Evolutionary conservation across 2,329 filamentous ascomycete genomes (phyloP), one percentile per base, ranked within the genome.

Genomic region (Penicillium sp.): DNA sequence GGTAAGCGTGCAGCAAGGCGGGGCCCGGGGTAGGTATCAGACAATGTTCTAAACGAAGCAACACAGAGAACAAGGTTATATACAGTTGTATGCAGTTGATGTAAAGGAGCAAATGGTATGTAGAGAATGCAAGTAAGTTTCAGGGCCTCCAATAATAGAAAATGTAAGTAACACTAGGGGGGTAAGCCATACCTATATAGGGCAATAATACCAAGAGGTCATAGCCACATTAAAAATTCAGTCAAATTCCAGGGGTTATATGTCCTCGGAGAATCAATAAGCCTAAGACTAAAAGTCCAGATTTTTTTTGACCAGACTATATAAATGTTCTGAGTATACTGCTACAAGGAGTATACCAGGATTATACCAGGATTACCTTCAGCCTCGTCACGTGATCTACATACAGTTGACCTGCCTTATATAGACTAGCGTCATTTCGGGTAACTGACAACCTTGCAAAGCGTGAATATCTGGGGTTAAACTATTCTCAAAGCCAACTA

Each of bases 241-340:
- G 4, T 14, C 28, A 19, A 25, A 26, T 9, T 25, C 2, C 10
- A n/a, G 17, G 8, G 9, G 5, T 48, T 38, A 6, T 17, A 22
- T 8, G 7, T 42, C 17, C 38, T 28, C 36, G 14, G 19, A 25
- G 14, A 45, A 45, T 45, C 14, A 22, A 19, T 26, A 17, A 35
- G 16, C 1, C 16, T 19, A 55, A 28, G 38, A 59, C 41, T 19
- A 48, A 30, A 16, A 58, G 49, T 58, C 49, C n/a, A 38, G 43
- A 46, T 58, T 51, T 50, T 49, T 53, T 59, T 53, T 50, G 49
- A 60, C 49, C 42, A 44, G 46, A 57, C 53, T 57, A 60, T 47
- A 60, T 58, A 60, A 55, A 62, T 62, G 50, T 61, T n/a, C n/a
- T n/a, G n/a, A n/a, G n/a, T n/a, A n/a, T n/a, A n/a, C n/a, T n/a